Percentiles rank a stretch among this genome's conserved stretches.
These are phyloP conservation scores for Pseudogymnoascus sp. DNA, from an alignment of 2,329 filamentous ascomycete species.

Conservation along the genomic window DNA sequence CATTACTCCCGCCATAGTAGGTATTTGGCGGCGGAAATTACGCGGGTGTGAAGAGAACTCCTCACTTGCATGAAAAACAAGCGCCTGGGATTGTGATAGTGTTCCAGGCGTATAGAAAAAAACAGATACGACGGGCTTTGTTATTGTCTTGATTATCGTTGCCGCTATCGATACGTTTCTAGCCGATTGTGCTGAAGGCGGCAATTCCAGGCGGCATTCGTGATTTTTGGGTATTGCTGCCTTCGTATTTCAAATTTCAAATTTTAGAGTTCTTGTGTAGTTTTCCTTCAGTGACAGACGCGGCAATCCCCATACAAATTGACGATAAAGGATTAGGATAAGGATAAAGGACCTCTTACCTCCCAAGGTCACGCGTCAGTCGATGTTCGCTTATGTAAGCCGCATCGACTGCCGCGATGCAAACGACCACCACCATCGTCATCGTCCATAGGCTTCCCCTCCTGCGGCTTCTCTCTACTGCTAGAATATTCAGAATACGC, in stretches of 20 bases:
- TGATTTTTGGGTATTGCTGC: neutral
- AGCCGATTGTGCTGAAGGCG: neutral
- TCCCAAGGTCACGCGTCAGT: slow-evolving; percentile 4
- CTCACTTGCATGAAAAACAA: neutral
- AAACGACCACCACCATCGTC: neutral
- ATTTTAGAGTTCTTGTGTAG: neutral
- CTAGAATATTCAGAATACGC: slow-evolving; percentile 2
- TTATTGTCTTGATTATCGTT: neutral
- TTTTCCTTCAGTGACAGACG: neutral
- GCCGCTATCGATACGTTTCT: neutral
- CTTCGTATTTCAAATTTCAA: neutral
- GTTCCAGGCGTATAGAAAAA: neutral
- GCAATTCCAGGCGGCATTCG: neutral
- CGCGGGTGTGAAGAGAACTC: neutral
- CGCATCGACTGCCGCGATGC: slow-evolving; percentile 4
- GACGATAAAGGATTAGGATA: neutral
- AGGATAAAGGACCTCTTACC: neutral
- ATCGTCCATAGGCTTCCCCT: neutral
- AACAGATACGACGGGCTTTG: neutral
- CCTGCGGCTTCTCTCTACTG: neutral
- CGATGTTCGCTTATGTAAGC: neutral
- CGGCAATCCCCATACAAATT: neutral
- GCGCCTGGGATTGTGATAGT: slow-evolving; percentile 5
- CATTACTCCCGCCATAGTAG: neutral
- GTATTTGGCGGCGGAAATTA: neutral